A percentile compares a stretch with the other conserved stretches of the same genome.
phyloP scores from a whole-genome alignment of 257 asterid genomes.

The Marsdenia floribunda region DNA sequence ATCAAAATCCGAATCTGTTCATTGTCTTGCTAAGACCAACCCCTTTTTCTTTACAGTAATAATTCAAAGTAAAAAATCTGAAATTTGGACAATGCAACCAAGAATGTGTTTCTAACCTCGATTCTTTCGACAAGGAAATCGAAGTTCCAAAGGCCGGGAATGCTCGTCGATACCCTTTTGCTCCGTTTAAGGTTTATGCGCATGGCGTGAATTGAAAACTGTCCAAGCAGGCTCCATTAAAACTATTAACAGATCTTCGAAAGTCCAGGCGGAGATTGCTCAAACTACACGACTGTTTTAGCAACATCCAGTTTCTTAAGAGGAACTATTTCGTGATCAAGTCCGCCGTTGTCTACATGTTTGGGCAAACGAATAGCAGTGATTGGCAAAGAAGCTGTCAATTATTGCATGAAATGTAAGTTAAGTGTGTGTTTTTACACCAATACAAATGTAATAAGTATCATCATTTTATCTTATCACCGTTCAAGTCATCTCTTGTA shows the following conservation, averaged over 20 bases:
- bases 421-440: too few relatives aligned
- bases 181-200: not conserved
- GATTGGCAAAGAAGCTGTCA: constrained; percentile 20
- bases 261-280: not conserved
- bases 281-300: not conserved
- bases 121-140: not conserved
- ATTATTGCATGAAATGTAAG: not conserved
- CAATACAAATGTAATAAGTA: too few relatives aligned
- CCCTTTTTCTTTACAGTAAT: not conserved
- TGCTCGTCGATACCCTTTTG: not conserved
- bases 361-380: constrained; percentile 12
- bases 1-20: too few relatives aligned
- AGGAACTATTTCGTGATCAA: constrained; percentile 24
- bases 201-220: not conserved
- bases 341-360: constrained; percentile 17
- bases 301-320: constrained; percentile 22
- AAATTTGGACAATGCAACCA: not conserved
- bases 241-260: not conserved
- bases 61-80: not conserved
- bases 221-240: not conserved
- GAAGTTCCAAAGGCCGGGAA: not conserved
- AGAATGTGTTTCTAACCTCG: not conserved
- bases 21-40: not conserved
- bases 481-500: too few relatives aligned
- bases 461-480: too few relatives aligned